Evolutionary conservation across 441 rosid genomes (phyloP).

Genomic region (Adansonia rubrostipa): DNA sequence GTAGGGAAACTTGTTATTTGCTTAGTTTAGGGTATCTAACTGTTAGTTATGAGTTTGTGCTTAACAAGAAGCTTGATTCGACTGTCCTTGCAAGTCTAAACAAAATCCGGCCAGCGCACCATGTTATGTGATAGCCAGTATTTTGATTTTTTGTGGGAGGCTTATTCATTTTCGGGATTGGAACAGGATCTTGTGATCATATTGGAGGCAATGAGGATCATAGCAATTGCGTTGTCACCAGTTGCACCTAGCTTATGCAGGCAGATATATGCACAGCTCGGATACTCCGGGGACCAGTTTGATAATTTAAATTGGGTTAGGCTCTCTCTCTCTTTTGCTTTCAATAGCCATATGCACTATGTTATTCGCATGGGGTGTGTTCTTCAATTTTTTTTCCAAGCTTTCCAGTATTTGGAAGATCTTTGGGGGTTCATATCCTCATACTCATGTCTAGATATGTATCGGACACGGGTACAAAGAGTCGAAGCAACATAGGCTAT

Average conservation of each 20-base stretch:
- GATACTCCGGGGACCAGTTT: conserved; percentile 68
- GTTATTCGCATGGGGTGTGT: too few relatives aligned
- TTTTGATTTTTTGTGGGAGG: background rate
- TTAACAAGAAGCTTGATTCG: background rate
- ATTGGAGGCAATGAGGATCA: conserved; percentile 85
- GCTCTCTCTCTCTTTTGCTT: conserved; percentile 7
- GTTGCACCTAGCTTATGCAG: conserved; percentile 70
- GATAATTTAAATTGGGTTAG: conserved; percentile 57
- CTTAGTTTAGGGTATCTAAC: background rate
- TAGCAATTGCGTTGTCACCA: conserved; percentile 76
- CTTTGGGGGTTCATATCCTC: too few relatives aligned
- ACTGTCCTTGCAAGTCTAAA: background rate
- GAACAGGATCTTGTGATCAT: conserved; percentile 85
- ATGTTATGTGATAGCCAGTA: background rate
- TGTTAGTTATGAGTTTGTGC: background rate
- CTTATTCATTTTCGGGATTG: conserved; percentile 18
- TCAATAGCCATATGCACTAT: too few relatives aligned
- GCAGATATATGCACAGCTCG: conserved; percentile 85
- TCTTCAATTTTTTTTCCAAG: too few relatives aligned
- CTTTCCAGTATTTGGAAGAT: too few relatives aligned
- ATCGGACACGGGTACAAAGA: too few relatives aligned
- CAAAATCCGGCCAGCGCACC: background rate
- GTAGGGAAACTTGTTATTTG: background rate
- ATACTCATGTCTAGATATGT: too few relatives aligned
- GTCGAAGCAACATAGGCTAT: too few relatives aligned